These are phyloP conservation scores for Salvia rosmarinus DNA, from an alignment of 257 asterid species.

Conservation along the genomic window DNA sequence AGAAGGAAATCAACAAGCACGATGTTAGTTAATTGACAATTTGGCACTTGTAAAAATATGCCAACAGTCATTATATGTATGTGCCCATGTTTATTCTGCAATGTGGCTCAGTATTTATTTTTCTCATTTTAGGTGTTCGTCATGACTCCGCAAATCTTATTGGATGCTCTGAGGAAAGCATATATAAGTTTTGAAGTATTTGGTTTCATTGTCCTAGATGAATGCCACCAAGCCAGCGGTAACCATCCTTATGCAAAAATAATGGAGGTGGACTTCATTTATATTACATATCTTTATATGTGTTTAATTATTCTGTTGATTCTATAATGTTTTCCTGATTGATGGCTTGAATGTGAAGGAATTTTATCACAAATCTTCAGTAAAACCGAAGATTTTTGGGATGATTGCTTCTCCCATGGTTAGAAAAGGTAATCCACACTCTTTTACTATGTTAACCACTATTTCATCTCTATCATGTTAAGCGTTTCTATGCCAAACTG, in stretches of 20 bases:
- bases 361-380: constrained; percentile 55
- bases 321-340: constrained; percentile 18
- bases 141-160: constrained; percentile 89
- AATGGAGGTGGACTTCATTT: constrained; percentile 62
- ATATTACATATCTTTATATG: background rate
- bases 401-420: constrained; percentile 70
- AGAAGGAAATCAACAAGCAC: constrained; percentile 53
- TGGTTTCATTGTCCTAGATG: constrained; percentile 71
- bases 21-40: constrained; percentile 45
- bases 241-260: constrained; percentile 83
- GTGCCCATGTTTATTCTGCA: constrained; percentile 6
- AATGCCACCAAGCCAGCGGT: constrained; percentile 82
- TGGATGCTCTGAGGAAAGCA: constrained; percentile 73
- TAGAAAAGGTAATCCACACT: constrained; percentile 55
- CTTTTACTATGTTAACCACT: background rate
- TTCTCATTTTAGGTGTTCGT: constrained; percentile 64
- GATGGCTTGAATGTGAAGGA: constrained; percentile 53
- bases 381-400: constrained; percentile 75
- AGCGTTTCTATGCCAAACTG: background rate
- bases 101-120: constrained; percentile 13
- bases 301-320: background rate
- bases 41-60: background rate
- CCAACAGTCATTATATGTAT: background rate
- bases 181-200: constrained; percentile 53
- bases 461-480: constrained; percentile 7